Evolutionary conservation across 2,329 filamentous ascomycete species (phyloP).

Genomic region (Scytalidium lignicola): DNA sequence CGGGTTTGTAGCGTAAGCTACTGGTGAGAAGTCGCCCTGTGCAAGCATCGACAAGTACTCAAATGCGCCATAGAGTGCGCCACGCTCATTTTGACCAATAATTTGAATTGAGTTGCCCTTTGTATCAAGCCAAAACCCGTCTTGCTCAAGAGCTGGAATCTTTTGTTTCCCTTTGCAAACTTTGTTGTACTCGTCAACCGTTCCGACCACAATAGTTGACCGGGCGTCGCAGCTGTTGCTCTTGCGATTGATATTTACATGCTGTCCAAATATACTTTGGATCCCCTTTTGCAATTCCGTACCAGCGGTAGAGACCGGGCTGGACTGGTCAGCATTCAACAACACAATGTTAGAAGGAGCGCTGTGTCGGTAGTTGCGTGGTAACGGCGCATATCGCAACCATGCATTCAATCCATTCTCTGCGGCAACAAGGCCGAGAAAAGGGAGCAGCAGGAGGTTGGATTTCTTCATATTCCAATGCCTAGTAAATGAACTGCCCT

Average conservation of each 20-base stretch:
- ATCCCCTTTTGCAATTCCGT: slow-evolving; percentile 55
- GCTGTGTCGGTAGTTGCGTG: slow-evolving; percentile 31
- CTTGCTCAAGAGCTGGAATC: slow-evolving; percentile 40
- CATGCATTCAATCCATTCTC: slow-evolving; percentile 59
- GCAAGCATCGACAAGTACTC: slow-evolving; percentile 63
- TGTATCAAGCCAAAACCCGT: slow-evolving; percentile 58
- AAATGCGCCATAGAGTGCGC: slow-evolving; percentile 64
- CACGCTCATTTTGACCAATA: slow-evolving; percentile 60
- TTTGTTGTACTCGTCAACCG: slow-evolving; percentile 36
- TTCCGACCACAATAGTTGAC: slow-evolving; percentile 42
- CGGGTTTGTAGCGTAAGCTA: slow-evolving; percentile 48
- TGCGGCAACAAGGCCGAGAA: slow-evolving; percentile 27
- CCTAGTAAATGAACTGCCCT: neutral
- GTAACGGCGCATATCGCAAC: slow-evolving; percentile 57
- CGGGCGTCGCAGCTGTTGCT: slow-evolving; percentile 17
- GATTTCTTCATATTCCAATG: neutral
- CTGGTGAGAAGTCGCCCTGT: slow-evolving; percentile 48
- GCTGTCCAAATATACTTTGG: slow-evolving; percentile 48
- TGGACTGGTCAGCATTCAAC: slow-evolving; percentile 47
- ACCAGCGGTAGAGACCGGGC: slow-evolving; percentile 55
- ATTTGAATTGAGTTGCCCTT: slow-evolving; percentile 46
- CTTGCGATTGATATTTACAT: slow-evolving; percentile 30
- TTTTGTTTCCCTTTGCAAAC: slow-evolving; percentile 29
- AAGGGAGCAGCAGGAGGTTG: neutral
- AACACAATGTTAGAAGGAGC: slow-evolving; percentile 46